phyloP scores from a whole-genome alignment of 306 rosid species.

The Castanopsis chinensis region DNA sequence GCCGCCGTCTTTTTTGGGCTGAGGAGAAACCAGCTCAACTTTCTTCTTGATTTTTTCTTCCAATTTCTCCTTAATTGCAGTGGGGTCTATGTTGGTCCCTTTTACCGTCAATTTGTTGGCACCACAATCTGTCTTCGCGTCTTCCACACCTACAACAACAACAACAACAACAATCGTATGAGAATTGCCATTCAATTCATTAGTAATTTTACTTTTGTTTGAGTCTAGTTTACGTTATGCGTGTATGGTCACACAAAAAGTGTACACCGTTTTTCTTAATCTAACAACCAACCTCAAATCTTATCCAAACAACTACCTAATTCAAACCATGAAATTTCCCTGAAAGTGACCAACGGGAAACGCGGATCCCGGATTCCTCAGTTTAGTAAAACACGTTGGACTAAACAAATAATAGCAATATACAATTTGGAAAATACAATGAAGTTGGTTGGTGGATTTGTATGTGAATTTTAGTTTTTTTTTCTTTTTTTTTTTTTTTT shows the following conservation, averaged over 20 bases:
- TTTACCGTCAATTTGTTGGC: slow-evolving; percentile 59
- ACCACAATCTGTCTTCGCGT: slow-evolving; percentile 50
- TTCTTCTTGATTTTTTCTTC: slow-evolving; percentile 62
- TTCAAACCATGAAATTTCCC: too few relatives aligned
- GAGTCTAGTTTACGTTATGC: too few relatives aligned
- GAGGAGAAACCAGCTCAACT: slow-evolving; percentile 69
- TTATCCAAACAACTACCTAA: too few relatives aligned
- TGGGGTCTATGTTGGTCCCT: slow-evolving; percentile 56
- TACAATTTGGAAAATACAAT: neutral
- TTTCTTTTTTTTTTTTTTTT: neutral
- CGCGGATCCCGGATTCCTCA: too few relatives aligned
- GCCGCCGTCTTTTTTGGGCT: slow-evolving; percentile 55
- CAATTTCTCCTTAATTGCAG: slow-evolving; percentile 43
- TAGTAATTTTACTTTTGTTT: neutral
- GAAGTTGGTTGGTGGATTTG: neutral
- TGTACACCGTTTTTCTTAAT: too few relatives aligned
- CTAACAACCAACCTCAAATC: too few relatives aligned
- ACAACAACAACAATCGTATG: neutral
- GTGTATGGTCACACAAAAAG: too few relatives aligned
- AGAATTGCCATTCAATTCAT: neutral
- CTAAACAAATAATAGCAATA: neutral
- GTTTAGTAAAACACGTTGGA: too few relatives aligned
- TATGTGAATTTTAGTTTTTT: neutral
- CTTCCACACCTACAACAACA: slow-evolving; percentile 57
- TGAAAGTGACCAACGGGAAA: too few relatives aligned